Conservation (phyloP, 257 asterid species). For the Cynanchum wilfordii region DNA sequence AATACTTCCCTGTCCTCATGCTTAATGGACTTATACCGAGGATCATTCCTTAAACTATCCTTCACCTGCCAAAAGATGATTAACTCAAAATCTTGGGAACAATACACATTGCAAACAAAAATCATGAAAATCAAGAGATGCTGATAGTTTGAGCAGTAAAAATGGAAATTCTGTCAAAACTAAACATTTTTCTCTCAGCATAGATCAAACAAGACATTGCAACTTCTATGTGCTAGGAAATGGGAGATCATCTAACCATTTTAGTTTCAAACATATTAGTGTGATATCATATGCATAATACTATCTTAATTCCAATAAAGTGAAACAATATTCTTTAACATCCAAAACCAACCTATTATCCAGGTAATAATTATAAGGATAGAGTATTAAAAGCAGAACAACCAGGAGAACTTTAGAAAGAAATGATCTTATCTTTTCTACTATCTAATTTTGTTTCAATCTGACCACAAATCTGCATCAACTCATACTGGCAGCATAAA, state of each 20-base stretch:
- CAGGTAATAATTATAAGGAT: background rate
- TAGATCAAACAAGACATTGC: background rate
- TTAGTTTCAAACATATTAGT: background rate
- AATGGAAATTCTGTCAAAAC: background rate
- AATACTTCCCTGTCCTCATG: constrained; percentile 81
- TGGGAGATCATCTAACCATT: background rate
- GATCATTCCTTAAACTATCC: constrained; percentile 74
- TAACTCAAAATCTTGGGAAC: constrained; percentile 12
- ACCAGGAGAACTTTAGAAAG: background rate
- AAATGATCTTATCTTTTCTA: background rate
- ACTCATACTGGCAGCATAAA: background rate
- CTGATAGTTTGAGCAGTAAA: background rate
- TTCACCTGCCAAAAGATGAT: constrained; percentile 61
- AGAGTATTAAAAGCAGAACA: background rate
- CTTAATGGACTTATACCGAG: constrained; percentile 78
- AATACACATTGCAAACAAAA: background rate
- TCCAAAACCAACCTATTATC: background rate
- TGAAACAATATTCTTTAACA: background rate
- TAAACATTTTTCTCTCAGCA: background rate
- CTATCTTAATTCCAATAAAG: background rate
- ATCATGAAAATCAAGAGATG: background rate
- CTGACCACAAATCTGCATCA: background rate
- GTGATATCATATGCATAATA: background rate
- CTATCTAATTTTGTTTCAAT: background rate
- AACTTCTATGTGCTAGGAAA: background rate